Percentiles rank a stretch among this genome's conserved stretches.
These are phyloP conservation scores for Oryza longistaminata DNA, from an alignment of 176 grass and related monocot genomes.

Conservation along the genomic window DNA sequence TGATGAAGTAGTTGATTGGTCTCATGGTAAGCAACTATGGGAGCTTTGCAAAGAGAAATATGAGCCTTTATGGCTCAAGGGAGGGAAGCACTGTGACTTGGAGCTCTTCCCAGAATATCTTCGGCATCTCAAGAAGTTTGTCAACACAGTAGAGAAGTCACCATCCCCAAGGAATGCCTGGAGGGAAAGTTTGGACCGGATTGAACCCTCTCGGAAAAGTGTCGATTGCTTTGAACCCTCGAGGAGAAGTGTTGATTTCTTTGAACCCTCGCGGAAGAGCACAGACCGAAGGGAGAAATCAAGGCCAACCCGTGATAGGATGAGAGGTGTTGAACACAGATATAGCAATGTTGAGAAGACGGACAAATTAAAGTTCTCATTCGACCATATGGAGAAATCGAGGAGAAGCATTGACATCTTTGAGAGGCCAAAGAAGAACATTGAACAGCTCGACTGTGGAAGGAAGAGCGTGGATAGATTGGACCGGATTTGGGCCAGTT, in stretches of 20 bases:
- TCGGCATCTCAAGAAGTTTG: conserved; percentile 74
- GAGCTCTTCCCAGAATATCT: conserved; percentile 93
- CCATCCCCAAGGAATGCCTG: conserved; percentile 57
- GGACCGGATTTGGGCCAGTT: conserved; percentile 74
- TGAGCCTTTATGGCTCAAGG: conserved; percentile 86
- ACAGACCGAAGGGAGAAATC: conserved; percentile 56
- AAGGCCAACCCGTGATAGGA: conserved; percentile 55
- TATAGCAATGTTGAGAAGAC: conserved; percentile 69
- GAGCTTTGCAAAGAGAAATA: conserved; percentile 88
- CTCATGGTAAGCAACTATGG: conserved; percentile 85
- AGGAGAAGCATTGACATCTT: conserved; percentile 79
- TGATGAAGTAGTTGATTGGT: conserved; percentile 91
- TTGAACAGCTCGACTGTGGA: conserved; percentile 67
- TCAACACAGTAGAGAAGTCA: conserved; percentile 70
- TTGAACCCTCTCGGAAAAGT: conserved; percentile 61
- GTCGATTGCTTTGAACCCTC: conserved; percentile 60
- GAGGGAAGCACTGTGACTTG: conserved; percentile 88
- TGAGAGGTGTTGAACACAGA: conserved; percentile 58
- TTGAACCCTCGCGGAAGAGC: conserved; percentile 65
- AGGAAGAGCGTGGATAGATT: conserved; percentile 84
- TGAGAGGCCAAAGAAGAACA: conserved; percentile 56
- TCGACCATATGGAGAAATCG: conserved; percentile 81
- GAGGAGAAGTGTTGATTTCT: conserved; percentile 61
- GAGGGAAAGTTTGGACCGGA: conserved; percentile 52
- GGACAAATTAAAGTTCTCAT: conserved; percentile 69